These are phyloP conservation scores for Solanum chiquidenum DNA, from an alignment of 257 asterid genomes.

Conservation along the genomic window DNA sequence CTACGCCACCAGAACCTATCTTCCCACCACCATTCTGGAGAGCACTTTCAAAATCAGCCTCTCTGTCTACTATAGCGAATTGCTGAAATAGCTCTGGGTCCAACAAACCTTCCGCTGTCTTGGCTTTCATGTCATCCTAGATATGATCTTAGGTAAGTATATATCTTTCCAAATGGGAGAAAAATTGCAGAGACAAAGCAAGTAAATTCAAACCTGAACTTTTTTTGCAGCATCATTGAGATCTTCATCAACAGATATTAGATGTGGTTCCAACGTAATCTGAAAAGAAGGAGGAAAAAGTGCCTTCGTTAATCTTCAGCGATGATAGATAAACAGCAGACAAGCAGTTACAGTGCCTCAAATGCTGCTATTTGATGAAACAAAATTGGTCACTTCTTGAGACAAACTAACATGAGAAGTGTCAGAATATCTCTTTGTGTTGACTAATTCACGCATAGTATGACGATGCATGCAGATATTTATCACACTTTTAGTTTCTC, in stretches of 20 bases:
- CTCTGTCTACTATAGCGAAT: conserved; percentile 61
- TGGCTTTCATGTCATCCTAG: conserved; percentile 52
- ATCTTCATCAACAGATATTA: conserved; percentile 74
- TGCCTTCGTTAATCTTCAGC: not conserved
- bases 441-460: not conserved
- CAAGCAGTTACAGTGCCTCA: not conserved
- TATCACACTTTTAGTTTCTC: not conserved
- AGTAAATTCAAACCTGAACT: conserved; percentile 44
- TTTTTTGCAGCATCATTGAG: conserved; percentile 57
- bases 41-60: conserved; percentile 66
- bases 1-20: conserved; percentile 33
- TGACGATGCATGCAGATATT: not conserved
- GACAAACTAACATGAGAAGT: not conserved
- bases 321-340: not conserved
- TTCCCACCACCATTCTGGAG: conserved; percentile 46
- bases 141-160: not conserved
- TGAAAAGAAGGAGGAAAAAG: conserved; percentile 8
- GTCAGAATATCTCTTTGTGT: not conserved
- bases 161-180: not conserved
- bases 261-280: conserved; percentile 69
- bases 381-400: not conserved
- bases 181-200: not conserved
- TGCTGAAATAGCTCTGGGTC: conserved; percentile 59
- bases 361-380: not conserved
- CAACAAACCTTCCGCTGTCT: conserved; percentile 22